Evolutionary conservation across 306 rosid genomes (phyloP).

Genomic region (Quercus berberidifolia): DNA sequence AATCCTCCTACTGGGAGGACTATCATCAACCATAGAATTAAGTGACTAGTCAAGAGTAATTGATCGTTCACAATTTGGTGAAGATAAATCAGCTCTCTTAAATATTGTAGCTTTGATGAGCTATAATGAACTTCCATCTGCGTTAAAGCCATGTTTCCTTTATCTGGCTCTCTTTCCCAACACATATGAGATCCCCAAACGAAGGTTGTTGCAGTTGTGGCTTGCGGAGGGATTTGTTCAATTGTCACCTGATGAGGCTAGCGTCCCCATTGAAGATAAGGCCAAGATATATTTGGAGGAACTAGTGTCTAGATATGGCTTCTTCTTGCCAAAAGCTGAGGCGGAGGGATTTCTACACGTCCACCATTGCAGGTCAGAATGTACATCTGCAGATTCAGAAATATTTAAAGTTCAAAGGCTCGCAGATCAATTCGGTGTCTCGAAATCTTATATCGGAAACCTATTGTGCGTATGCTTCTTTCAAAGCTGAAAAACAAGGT

Average conservation of each 20-base stretch:
- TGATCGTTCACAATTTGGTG: too few relatives aligned
- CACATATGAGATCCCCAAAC: too few relatives aligned
- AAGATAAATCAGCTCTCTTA: not conserved
- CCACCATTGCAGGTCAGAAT: too few relatives aligned
- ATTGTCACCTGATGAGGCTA: not conserved
- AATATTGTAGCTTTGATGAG: not conserved
- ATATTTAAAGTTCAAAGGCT: conserved; percentile 6
- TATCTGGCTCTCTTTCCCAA: not conserved
- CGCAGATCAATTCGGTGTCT: not conserved
- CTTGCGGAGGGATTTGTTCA: too few relatives aligned
- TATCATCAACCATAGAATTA: too few relatives aligned
- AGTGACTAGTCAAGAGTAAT: not conserved
- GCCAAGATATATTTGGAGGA: not conserved
- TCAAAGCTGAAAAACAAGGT: not conserved
- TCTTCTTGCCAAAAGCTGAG: too few relatives aligned
- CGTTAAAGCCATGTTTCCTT: not conserved
- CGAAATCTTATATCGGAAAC: not conserved
- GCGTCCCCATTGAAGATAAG: not conserved
- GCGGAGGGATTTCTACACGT: too few relatives aligned
- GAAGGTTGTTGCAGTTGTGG: too few relatives aligned
- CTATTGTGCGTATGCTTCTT: not conserved
- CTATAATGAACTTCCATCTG: not conserved
- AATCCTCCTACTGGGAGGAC: too few relatives aligned
- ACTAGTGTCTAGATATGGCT: not conserved
- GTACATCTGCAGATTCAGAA: too few relatives aligned